These are phyloP conservation scores for Coprinellus aureogranulatus DNA, from an alignment of 768 basidiomycete genomes.

Conservation along the genomic window DNA sequence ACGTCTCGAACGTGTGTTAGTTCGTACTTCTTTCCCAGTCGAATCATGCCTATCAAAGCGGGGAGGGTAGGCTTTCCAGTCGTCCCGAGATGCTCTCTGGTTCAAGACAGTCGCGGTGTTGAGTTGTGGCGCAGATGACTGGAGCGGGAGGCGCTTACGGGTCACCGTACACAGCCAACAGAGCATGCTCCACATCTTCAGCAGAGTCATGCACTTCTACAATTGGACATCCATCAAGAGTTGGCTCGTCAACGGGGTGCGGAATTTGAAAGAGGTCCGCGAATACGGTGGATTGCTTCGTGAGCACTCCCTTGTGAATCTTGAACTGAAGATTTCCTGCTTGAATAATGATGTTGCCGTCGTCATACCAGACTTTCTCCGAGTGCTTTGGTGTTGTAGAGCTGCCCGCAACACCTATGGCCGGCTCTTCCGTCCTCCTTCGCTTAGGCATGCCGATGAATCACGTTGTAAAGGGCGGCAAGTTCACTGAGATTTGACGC, in stretches of 20 bases:
- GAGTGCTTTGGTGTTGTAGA: too few relatives aligned
- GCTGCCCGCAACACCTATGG: not conserved
- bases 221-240: slow-evolving; percentile 13
- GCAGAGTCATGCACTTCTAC: not conserved
- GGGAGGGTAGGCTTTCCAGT: not conserved
- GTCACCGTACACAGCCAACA: not conserved
- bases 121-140: too few relatives aligned
- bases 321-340: slow-evolving; percentile 20
- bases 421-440: too few relatives aligned
- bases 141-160: too few relatives aligned
- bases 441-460: too few relatives aligned
- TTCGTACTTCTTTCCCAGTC: slow-evolving; percentile 15
- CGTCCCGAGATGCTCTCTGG: not conserved
- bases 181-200: not conserved
- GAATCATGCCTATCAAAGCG: slow-evolving; percentile 3
- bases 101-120: not conserved
- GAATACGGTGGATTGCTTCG: slow-evolving; percentile 20
- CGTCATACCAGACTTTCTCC: slow-evolving; percentile 17
- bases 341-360: slow-evolving; percentile 22
- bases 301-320: slow-evolving; percentile 18
- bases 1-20: slow-evolving; percentile 7
- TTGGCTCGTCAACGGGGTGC: slow-evolving; percentile 7
- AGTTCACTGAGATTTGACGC: too few relatives aligned
- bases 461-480: too few relatives aligned
- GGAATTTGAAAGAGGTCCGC: slow-evolving; percentile 22